Evolutionary conservation across 225 moss, liverwort and hornwort species (phyloP).

Genomic region (Rhytidiadelphus loreus): DNA sequence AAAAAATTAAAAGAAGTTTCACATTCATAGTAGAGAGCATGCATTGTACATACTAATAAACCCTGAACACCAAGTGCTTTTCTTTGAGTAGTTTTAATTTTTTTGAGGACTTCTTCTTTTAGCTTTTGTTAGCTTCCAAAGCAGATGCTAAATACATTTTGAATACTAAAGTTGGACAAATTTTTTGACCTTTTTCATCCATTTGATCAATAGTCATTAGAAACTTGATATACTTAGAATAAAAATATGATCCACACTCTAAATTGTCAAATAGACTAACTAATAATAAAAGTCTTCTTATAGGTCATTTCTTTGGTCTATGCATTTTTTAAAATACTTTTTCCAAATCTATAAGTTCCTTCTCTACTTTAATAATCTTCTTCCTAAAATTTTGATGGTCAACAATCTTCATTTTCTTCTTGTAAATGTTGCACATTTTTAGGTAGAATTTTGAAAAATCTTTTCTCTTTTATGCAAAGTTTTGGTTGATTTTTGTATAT

Average conservation of each 20-base stretch:
- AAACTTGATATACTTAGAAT: no score
- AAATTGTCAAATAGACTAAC: background rate
- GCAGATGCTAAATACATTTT: background rate
- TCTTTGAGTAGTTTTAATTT: background rate
- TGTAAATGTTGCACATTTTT: no score
- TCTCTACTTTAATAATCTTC: no score
- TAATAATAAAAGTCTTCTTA: no score
- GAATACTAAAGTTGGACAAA: background rate
- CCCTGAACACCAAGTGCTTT: background rate
- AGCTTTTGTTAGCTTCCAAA: background rate
- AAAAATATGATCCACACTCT: background rate
- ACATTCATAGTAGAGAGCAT: background rate
- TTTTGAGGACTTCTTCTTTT: background rate
- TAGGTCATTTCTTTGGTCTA: no score
- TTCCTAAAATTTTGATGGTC: no score
- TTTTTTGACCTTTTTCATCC: background rate
- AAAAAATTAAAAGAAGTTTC: background rate
- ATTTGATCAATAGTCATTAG: background rate
- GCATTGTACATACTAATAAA: background rate
- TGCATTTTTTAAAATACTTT: no score
- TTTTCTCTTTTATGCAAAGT: no score
- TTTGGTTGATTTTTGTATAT: no score
- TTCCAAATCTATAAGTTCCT: no score
- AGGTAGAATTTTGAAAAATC: no score
- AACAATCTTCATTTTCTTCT: no score